phyloP scores from a whole-genome alignment of 139 green algal genomes.

The Zygnema cylindricum region DNA sequence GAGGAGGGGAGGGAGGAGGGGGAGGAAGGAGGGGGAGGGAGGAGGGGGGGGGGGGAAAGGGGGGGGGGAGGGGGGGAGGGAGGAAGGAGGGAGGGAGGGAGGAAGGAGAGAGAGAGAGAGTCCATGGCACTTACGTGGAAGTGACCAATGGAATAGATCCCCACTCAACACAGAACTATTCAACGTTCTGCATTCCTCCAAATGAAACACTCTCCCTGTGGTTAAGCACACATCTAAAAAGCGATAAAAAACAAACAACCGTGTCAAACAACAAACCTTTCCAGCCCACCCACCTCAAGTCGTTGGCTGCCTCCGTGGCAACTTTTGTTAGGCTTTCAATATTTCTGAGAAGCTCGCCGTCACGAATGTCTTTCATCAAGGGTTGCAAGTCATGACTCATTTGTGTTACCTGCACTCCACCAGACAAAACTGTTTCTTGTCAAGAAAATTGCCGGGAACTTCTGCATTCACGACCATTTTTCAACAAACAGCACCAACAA shows the following conservation, averaged over 20 bases:
- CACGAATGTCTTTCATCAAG: constrained; percentile 62
- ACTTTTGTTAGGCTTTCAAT: constrained; percentile 55
- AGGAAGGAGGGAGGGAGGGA: too few relatives aligned
- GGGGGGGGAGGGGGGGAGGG: too few relatives aligned
- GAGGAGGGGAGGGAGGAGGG: too few relatives aligned
- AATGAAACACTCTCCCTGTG: not conserved
- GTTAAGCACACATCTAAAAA: not conserved
- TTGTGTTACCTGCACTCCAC: constrained; percentile 42
- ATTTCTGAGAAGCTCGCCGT: constrained; percentile 53
- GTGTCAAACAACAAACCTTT: not conserved
- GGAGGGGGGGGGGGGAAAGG: too few relatives aligned
- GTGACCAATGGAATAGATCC: too few relatives aligned
- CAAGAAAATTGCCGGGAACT: too few relatives aligned
- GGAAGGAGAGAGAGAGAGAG: too few relatives aligned
- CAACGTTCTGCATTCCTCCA: constrained; percentile 67
- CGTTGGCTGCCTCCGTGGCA: constrained; percentile 45
- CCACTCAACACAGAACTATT: constrained; percentile 88
- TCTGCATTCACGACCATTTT: too few relatives aligned
- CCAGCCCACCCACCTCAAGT: constrained; percentile 48
- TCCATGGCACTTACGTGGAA: too few relatives aligned
- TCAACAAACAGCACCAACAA: too few relatives aligned
- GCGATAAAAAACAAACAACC: constrained; percentile 1
- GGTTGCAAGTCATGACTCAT: constrained; percentile 62
- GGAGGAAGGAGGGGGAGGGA: too few relatives aligned
- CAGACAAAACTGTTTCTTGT: constrained; percentile 18